Conservation (phyloP, 169 alveolate species). For the Cryptosporidium parvum region DNA sequence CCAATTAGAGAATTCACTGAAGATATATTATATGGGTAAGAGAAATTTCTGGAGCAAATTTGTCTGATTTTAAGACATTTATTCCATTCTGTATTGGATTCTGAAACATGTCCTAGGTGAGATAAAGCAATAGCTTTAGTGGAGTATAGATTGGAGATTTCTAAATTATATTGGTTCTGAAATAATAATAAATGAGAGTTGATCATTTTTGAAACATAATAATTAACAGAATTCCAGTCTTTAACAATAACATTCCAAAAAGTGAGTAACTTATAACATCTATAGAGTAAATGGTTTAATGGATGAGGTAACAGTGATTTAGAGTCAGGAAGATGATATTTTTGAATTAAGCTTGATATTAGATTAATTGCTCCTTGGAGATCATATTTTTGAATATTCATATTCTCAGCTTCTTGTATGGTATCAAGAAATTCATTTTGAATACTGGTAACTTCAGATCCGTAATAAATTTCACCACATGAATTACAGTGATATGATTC, state of each 20-base stretch:
- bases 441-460: constrained; percentile 38
- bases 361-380: constrained; percentile 13
- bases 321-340: constrained; percentile 1
- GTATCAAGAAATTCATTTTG: constrained; percentile 19
- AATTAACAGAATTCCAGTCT: constrained; percentile 37
- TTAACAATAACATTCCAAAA: constrained; percentile 42
- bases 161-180: constrained; percentile 9
- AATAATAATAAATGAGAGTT: constrained; percentile 5
- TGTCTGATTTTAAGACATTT: constrained; percentile 8
- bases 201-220: constrained; percentile 41
- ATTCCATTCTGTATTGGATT: constrained; percentile 23
- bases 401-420: constrained; percentile 12
- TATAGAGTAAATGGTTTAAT: constrained; percentile 33
- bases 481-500: constrained; percentile 12
- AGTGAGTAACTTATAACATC: constrained; percentile 53
- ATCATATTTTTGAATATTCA: constrained; percentile 30
- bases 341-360: not conserved
- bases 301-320: constrained; percentile 16
- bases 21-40: not conserved
- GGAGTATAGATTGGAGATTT: constrained; percentile 46
- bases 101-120: constrained; percentile 16
- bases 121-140: constrained; percentile 56
- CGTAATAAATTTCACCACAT: constrained; percentile 30
- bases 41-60: constrained; percentile 10
- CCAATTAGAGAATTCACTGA: not conserved